Base-by-base conservation (phyloP, 768 basidiomycete species). In the Lactarius psammicola region DNA sequence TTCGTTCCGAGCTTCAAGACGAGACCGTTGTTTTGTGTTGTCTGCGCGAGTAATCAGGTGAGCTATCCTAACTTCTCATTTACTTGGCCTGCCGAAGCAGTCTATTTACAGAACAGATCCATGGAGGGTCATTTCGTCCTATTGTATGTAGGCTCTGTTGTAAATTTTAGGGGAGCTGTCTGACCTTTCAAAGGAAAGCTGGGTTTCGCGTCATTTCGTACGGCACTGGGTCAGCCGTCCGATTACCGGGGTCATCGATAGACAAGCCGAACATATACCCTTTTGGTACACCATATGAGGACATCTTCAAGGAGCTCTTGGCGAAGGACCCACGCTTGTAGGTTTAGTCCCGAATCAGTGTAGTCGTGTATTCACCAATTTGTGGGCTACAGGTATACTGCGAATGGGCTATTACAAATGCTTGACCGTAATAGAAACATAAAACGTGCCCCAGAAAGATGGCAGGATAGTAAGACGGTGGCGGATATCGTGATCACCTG, bases 401-500 rank as follows among this genome's bases (percentile, higher is more conserved):
- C 92, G 34, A 98, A 98, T 76, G 97, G 97, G 5, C 81, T 98
- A 28, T 78, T 99, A 53, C 90, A 89, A 66, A 99, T 99, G 97
- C 79, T 99, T 31, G 97, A 99, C 75, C 87, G 97, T 42, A 99
- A 99, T 78, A 80, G 97, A 62, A 85, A 86, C 67, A 85, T 98
- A 64, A 99, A 99, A 75, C 75, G 81, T 11, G 95, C 95, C 9
- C 97, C 97, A 54, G 96, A 99, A 76, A 85, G 95, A 68, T 99
- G 95, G 95, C 96, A 98, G 71, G 95, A 98, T 54, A 91, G 84
- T 62, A 89, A 80, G 73, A 86, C 85, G 1, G 83, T 96, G 10
- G 93, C 92, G n/a, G 97, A 99, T 74, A 83, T 99, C 26, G 97
- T 99, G 26, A 95, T 99, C 73, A 99, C 97, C 6, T 99, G 97